Evolutionary conservation across 2,329 filamentous ascomycete species (phyloP).

Genomic region (Phoma sp.): DNA sequence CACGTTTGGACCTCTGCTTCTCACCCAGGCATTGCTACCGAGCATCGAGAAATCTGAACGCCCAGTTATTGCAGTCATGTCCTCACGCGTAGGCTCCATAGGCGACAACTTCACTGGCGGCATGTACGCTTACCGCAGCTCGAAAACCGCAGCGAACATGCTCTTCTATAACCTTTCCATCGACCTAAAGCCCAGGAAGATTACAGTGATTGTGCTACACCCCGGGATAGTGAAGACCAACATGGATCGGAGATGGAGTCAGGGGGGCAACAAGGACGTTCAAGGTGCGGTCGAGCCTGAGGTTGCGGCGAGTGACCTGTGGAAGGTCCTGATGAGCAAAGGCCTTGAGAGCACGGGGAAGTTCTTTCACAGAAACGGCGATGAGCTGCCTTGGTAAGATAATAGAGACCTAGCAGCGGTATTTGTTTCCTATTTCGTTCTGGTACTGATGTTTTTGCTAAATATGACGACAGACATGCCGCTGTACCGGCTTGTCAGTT

Average conservation of each 20-base stretch:
- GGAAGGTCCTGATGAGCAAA: constrained; percentile 50
- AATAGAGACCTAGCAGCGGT: too few species aligned
- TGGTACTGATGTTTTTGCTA: background rate
- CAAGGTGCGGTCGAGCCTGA: constrained; percentile 53
- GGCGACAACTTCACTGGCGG: constrained; percentile 52
- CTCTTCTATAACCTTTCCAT: constrained; percentile 53
- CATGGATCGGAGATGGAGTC: constrained; percentile 30
- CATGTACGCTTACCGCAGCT: constrained; percentile 52
- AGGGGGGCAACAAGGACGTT: constrained; percentile 23
- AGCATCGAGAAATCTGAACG: constrained; percentile 43
- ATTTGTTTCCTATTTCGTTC: too few species aligned
- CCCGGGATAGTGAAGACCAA: constrained; percentile 52
- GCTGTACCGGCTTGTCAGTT: background rate
- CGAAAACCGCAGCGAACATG: constrained; percentile 54
- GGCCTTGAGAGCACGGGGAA: constrained; percentile 50
- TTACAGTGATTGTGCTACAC: constrained; percentile 52
- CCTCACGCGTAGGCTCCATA: constrained; percentile 52
- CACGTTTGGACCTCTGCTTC: constrained; percentile 52
- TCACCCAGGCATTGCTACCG: constrained; percentile 53
- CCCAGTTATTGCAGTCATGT: constrained; percentile 51
- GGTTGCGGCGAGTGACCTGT: constrained; percentile 54
- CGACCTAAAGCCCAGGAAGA: constrained; percentile 49
- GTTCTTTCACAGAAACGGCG: constrained; percentile 54
- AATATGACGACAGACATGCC: background rate
- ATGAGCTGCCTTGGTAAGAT: constrained; percentile 52